Conservation (phyloP, 352 stramenopile genomes). For the Phytopythium ostracodes region DNA sequence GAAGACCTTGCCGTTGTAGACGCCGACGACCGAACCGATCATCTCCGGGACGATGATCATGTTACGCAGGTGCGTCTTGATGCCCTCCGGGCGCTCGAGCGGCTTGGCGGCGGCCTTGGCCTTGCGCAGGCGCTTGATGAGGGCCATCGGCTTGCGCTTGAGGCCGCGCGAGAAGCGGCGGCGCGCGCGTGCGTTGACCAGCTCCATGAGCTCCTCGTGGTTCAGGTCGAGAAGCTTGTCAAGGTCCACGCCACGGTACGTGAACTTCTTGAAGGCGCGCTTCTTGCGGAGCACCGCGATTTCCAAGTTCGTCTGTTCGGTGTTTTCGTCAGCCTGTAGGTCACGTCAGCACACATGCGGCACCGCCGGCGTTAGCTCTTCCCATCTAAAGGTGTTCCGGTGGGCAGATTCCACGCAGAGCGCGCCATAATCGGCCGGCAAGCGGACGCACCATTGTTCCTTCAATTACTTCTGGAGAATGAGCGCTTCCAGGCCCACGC, state of each 20-base stretch:
- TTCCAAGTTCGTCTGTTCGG: slow-evolving; percentile 72
- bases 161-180: slow-evolving; percentile 98
- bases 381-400: background rate
- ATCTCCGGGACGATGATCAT: slow-evolving; percentile 99
- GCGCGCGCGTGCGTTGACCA: slow-evolving; percentile 94
- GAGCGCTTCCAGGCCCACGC: background rate
- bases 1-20: slow-evolving; percentile 99
- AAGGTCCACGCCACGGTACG: slow-evolving; percentile 98
- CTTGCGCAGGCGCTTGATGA: slow-evolving; percentile 99
- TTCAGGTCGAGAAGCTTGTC: slow-evolving; percentile 99
- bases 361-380: background rate
- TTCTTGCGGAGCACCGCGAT: slow-evolving; percentile 98
- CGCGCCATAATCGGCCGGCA: background rate
- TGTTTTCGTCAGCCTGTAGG: slow-evolving; percentile 27
- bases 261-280: slow-evolving; percentile 99
- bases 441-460: slow-evolving; percentile 32
- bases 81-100: slow-evolving; percentile 97
- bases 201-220: slow-evolving; percentile 99
- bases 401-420: background rate
- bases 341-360: background rate
- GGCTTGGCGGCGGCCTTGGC: slow-evolving; percentile 97
- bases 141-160: slow-evolving; percentile 99
- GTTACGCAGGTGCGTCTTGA: slow-evolving; percentile 99
- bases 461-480: slow-evolving; percentile 33
- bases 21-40: slow-evolving; percentile 99